A percentile compares a stretch with the other conserved stretches of the same genome.
phyloP scores from a whole-genome alignment of 208 protist species.

The Blechomonas ayalai region DNA sequence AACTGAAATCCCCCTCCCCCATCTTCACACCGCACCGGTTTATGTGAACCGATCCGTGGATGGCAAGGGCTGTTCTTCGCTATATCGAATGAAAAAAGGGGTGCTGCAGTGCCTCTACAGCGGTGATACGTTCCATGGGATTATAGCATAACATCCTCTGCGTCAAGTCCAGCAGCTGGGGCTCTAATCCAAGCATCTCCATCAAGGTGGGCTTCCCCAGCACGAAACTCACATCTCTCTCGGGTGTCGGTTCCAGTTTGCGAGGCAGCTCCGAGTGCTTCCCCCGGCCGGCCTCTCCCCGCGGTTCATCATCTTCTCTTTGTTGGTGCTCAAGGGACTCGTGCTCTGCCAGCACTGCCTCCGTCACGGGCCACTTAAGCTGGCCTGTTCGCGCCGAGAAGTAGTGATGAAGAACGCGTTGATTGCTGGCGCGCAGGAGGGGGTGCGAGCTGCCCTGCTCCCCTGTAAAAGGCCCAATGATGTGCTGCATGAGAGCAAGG shows the following conservation, averaged over 20 bases:
- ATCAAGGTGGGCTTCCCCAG: constrained; percentile 36
- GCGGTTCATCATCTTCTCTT: neutral
- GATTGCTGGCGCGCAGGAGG: constrained; percentile 19
- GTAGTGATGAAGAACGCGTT: constrained; percentile 40
- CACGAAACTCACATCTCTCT: constrained; percentile 50
- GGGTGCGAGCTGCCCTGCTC: constrained; percentile 10
- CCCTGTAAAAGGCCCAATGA: constrained; percentile 51
- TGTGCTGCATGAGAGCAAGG: constrained; percentile 66
- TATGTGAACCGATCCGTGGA: too few relatives aligned
- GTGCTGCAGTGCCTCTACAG: constrained; percentile 78
- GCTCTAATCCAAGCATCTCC: constrained; percentile 44
- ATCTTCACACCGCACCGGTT: too few relatives aligned
- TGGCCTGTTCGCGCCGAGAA: constrained; percentile 38
- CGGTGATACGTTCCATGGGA: constrained; percentile 83
- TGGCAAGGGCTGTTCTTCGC: too few relatives aligned
- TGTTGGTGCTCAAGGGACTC: neutral
- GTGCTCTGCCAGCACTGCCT: constrained; percentile 8
- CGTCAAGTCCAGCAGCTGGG: constrained; percentile 48
- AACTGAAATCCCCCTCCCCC: too few relatives aligned
- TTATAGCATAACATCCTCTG: constrained; percentile 78
- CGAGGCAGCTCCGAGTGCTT: neutral
- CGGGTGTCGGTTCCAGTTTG: constrained; percentile 14
- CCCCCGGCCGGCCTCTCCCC: too few relatives aligned
- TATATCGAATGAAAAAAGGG: constrained; percentile 49
- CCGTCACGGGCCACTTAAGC: constrained; percentile 43